Evolutionary conservation across 192 early-diverging fungal species (phyloP), one percentile per base, ranked within the genome.

Genomic region (Backusella tarrabulga): DNA sequence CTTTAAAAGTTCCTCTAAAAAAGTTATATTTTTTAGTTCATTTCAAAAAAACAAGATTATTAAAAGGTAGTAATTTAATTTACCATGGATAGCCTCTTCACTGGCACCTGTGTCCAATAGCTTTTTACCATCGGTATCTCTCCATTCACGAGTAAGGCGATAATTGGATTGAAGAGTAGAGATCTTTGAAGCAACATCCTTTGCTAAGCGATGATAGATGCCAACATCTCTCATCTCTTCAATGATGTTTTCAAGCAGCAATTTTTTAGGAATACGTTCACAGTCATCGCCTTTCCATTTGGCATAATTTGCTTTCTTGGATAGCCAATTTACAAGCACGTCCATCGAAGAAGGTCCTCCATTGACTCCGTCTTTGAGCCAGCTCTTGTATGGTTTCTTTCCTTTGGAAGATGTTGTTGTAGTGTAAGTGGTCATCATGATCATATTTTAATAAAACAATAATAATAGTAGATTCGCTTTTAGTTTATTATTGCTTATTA

Each of bases 321-420:
- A 74, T 6, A 79, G 46, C 78, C 78, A 79, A 21, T 79, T 66
- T 7, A 79, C 73, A 11, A 79, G 46, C 15, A 79, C 67, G 38
- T 79, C 78, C 78, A 79, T 79, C 12, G 78, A 79, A 40, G 68
- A 79, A 15, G 78, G 73, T 14, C 78, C 78, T n/a, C 78, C 78
- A 36, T 52, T 75, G 14, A 79, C 78, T 35, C 73, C 78, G 38
- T 79, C 78, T 34, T 79, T 79, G 19, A 79, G 67, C 78, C 78
- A 79, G 26, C 78, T 79, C 26, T 79, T 79, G 35, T 79, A 79
- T 17, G 78, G 78, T 23, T 79, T 79, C 32, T 79, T 79, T 19
- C 78, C 73, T 66, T 79, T 79, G 14, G 76, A 50, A 35, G 76
- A 42, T 32, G 42, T 50, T 63, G 56, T 63, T 34, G 76, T 40